Base-by-base conservation (phyloP, 1,139 yeast species). In the Zygoascus meyerae region DNA sequence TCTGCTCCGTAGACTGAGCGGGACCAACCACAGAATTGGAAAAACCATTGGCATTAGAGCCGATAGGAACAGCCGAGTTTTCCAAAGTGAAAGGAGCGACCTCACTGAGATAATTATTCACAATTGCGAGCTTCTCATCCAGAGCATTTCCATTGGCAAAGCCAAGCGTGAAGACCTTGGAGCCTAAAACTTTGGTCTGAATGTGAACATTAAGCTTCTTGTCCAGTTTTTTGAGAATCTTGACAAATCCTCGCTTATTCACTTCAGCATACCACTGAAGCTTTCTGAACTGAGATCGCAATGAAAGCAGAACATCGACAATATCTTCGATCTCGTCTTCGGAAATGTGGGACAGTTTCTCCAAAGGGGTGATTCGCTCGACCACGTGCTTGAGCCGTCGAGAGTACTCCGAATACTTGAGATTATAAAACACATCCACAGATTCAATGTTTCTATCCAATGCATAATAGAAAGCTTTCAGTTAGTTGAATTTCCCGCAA, bases 221-320 rank as follows among this genome's bases (percentile, higher is more conserved):
- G 64, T 92, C 97, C 56, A 89, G 74, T 60, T 89, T 89, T 69
- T 92, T 92, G 62, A 92, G 72, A 55, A 92, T 92, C 69, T 92
- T 92, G 48, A 81, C 76, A 59, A 89, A 85, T 0, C 96, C 98
- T 52, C 92, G 81, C 63, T 85, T 87, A 69, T 92, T 92, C 59
- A 90, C 77, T 58, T 90, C 97, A 14, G 95, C 95, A 64, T 79
- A 92, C 96, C 97, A 90, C 63, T 69, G 68, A 61, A 92, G 71
- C 65, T 89, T 89, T 49, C 96, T 74, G 52, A 85, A 78, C 52
- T 81, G 78, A n/a, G 83, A 74, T 45, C 95, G 75, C 48, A 89
- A 71, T 62, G 89, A 97, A 33, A 87, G 71, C 40, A 90, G 69
- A 21, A 87, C 83, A 26, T 81, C 80, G 44, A 85, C 73, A 40